phyloP scores from a whole-genome alignment of 768 basidiomycete genomes.

The Boletus eberwhitei region DNA sequence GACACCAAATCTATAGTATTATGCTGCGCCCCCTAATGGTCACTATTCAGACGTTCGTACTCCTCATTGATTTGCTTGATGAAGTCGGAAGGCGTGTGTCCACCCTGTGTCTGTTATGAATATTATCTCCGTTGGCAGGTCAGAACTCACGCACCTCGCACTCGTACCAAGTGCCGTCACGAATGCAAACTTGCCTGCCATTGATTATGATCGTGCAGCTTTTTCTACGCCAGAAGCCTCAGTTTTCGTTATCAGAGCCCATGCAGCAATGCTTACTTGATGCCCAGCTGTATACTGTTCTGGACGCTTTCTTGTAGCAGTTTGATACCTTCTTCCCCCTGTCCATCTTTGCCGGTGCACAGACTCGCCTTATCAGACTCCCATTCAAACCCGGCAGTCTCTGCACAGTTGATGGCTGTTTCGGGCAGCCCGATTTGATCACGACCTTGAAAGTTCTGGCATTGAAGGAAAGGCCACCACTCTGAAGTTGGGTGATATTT shows the following conservation, averaged over 20 bases:
- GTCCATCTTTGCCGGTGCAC: slow-evolving; percentile 62
- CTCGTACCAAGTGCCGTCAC: slow-evolving; percentile 73
- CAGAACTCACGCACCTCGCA: slow-evolving; percentile 58
- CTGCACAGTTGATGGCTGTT: slow-evolving; percentile 64
- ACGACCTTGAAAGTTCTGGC: slow-evolving; percentile 67
- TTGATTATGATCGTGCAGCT: slow-evolving; percentile 88
- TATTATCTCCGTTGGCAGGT: slow-evolving; percentile 22
- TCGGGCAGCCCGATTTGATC: slow-evolving; percentile 62
- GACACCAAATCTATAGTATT: slow-evolving; percentile 5
- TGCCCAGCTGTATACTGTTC: slow-evolving; percentile 42
- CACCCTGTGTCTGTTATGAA: slow-evolving; percentile 48
- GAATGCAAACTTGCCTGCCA: slow-evolving; percentile 63
- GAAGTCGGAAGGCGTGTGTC: slow-evolving; percentile 73
- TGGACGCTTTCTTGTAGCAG: slow-evolving; percentile 61
- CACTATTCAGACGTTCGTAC: slow-evolving; percentile 59
- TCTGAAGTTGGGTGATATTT: slow-evolving; percentile 50
- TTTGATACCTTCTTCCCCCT: slow-evolving; percentile 57
- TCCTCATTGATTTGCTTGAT: slow-evolving; percentile 72
- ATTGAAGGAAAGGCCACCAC: slow-evolving; percentile 85
- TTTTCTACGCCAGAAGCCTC: slow-evolving; percentile 44
- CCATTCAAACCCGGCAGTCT: slow-evolving; percentile 67
- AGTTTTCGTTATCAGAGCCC: slow-evolving; percentile 4
- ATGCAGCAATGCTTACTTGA: slow-evolving; percentile 47
- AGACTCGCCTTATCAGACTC: slow-evolving; percentile 48
- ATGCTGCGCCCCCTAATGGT: slow-evolving; percentile 20